Conservation (phyloP, 2,329 filamentous ascomycete genomes). For the Xylaria sp. region DNA sequence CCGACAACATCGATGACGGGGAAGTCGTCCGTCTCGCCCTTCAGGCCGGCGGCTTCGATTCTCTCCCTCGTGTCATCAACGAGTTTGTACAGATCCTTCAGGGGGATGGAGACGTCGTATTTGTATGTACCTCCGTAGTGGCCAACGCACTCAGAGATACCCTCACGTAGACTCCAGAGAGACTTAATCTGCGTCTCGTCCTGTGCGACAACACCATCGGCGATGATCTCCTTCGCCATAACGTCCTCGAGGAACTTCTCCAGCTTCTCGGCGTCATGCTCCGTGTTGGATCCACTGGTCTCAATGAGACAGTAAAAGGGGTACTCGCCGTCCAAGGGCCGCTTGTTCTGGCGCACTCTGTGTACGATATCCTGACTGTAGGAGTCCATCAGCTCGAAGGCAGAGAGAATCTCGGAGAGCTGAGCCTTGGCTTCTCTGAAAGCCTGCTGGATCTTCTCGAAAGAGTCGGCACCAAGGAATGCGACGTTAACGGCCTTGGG, state of each 20-base stretch:
- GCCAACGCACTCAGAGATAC: slow-evolving; percentile 80
- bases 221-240: slow-evolving; percentile 79
- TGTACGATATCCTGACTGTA: slow-evolving; percentile 73
- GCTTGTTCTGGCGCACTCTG: slow-evolving; percentile 67
- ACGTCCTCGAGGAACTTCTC: slow-evolving; percentile 86
- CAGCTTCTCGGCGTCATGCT: slow-evolving; percentile 90
- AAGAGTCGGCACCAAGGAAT: slow-evolving; percentile 86
- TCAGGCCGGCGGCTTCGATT: slow-evolving; percentile 66
- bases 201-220: slow-evolving; percentile 86
- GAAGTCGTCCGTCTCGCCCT: slow-evolving; percentile 68
- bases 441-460: slow-evolving; percentile 78
- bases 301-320: slow-evolving; percentile 97
- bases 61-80: slow-evolving; percentile 78
- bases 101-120: slow-evolving; percentile 93
- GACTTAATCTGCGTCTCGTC: slow-evolving; percentile 83
- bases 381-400: slow-evolving; percentile 95
- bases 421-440: slow-evolving; percentile 86
- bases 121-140: slow-evolving; percentile 97
- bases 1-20: slow-evolving; percentile 88
- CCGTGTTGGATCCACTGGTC: slow-evolving; percentile 88
- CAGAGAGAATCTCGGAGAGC: slow-evolving; percentile 90
- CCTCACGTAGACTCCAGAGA: slow-evolving; percentile 90
- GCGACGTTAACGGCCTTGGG: slow-evolving; percentile 89
- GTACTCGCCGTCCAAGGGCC: slow-evolving; percentile 75
- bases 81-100: slow-evolving; percentile 78